Percentiles rank a stretch among this genome's conserved stretches.
These are phyloP conservation scores for Botrytis fabae DNA, from an alignment of 2,329 filamentous ascomycete species.

Conservation along the genomic window DNA sequence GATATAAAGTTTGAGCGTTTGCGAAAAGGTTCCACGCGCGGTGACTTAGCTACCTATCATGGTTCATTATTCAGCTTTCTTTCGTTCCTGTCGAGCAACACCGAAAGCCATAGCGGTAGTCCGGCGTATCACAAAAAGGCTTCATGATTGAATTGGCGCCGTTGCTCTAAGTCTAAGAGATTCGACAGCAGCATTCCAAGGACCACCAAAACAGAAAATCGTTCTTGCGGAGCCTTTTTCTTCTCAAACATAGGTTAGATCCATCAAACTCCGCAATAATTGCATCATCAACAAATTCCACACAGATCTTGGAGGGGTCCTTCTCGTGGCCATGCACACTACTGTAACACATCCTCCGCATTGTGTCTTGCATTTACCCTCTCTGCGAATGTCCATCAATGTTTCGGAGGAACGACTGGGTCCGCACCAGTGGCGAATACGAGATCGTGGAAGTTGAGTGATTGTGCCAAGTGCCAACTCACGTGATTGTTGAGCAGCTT, in stretches of 20 bases:
- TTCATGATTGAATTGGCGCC: background rate
- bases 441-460: too few relatives aligned
- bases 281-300: background rate
- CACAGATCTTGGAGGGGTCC: conserved; percentile 12
- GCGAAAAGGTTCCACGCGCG: background rate
- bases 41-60: background rate
- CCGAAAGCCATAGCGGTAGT: background rate
- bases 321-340: background rate
- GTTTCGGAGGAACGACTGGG: conserved; percentile 3
- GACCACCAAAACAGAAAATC: background rate
- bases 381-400: conserved; percentile 10
- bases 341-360: conserved; percentile 10
- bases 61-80: background rate
- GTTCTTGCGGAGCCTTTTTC: background rate
- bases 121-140: background rate
- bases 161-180: background rate
- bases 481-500: conserved; percentile 1
- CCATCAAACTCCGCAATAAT: conserved; percentile 14
- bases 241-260: background rate
- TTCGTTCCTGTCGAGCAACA: background rate
- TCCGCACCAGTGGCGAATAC: conserved; percentile 13
- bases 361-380: background rate
- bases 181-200: background rate
- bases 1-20: background rate
- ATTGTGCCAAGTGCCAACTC: background rate